Conservation (phyloP, 768 basidiomycete species). For the Termitomyces sp. region DNA sequence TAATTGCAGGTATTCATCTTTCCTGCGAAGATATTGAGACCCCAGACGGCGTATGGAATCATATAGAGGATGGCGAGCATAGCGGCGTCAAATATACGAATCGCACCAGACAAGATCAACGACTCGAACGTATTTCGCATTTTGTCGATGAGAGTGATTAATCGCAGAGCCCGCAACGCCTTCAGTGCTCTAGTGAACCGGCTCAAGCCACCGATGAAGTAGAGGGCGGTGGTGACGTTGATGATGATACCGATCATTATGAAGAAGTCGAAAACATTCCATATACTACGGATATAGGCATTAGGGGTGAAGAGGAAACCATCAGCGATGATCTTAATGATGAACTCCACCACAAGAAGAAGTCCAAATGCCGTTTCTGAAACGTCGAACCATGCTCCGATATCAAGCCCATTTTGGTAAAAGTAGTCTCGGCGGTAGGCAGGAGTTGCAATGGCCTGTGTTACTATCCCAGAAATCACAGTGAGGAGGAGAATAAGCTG, state of each 20-base stretch:
- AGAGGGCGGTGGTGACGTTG: conserved; percentile 67
- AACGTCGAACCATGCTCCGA: conserved; percentile 85
- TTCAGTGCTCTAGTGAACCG: conserved; percentile 84
- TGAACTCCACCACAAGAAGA: conserved; percentile 73
- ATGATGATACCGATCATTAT: conserved; percentile 76
- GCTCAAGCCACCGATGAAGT: conserved; percentile 75
- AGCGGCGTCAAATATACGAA: conserved; percentile 85
- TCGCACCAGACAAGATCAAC: conserved; percentile 81
- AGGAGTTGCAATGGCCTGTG: conserved; percentile 83
- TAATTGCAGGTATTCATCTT: conserved; percentile 87
- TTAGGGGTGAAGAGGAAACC: conserved; percentile 90
- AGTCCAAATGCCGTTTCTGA: conserved; percentile 72
- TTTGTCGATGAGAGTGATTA: conserved; percentile 85
- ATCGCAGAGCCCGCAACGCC: conserved; percentile 80
- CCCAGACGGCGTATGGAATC: conserved; percentile 93
- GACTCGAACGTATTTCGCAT: conserved; percentile 87
- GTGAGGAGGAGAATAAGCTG: conserved; percentile 70
- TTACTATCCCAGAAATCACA: conserved; percentile 77
- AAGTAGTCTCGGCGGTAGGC: conserved; percentile 77
- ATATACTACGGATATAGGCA: conserved; percentile 86
- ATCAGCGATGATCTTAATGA: conserved; percentile 90
- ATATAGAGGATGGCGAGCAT: conserved; percentile 87
- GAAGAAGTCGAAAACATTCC: conserved; percentile 89
- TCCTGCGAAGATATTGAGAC: conserved; percentile 88
- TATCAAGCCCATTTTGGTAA: conserved; percentile 49